Base-by-base conservation (phyloP, 176 grass and related monocot genomes). In the Musa acuminata region DNA sequence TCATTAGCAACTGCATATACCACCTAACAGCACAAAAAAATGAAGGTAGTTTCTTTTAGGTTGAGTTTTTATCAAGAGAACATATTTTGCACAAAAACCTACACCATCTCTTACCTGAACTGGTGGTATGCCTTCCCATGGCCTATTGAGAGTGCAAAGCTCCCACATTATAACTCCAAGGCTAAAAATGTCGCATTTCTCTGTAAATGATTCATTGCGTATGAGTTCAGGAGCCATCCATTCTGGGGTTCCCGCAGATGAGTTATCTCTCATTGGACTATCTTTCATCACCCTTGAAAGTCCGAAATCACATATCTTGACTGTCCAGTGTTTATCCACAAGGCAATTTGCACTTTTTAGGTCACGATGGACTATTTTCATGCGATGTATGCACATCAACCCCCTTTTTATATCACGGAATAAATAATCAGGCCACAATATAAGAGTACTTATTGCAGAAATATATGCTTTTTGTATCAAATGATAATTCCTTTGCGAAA, bases 151-250 rank as follows among this genome's bases (percentile, higher is more conserved):
- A 80, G 92, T 96, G 76, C 92, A 96, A 74, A 96, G 92, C 64
- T 96, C 92, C 92, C 92, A 96, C 87, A 96, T 96, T 75, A 96
- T 96, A 53, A 96, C 92, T 27, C 92, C 92, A n/a, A 96, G 84
- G 73, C 92, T 96, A 75, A 96, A 96, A 57, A 96, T 96, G 60
- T 92, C 89, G 80, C 92, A 92, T 69, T 96, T 96, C 74, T 96
- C 89, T 62, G 84, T 89, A 76, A 87, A 96, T 57, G 87, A 84
- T 52, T 96, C 87, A 3, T 92, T 92, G 81, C 87, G 84, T 75
- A 96, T 92, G 72, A 96, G 89, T 78, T 96, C 92, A 55, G 92
- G 92, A 67, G 92, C 92, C 89, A 96, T 96, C 92, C 92, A 96
- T 75, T 96, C 92, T 23, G 92, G 89, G 64, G 92, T 96, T 49